Evolutionary conservation across 148 eudicot species (phyloP).

Genomic region (Rhododendron ferrugineum): DNA sequence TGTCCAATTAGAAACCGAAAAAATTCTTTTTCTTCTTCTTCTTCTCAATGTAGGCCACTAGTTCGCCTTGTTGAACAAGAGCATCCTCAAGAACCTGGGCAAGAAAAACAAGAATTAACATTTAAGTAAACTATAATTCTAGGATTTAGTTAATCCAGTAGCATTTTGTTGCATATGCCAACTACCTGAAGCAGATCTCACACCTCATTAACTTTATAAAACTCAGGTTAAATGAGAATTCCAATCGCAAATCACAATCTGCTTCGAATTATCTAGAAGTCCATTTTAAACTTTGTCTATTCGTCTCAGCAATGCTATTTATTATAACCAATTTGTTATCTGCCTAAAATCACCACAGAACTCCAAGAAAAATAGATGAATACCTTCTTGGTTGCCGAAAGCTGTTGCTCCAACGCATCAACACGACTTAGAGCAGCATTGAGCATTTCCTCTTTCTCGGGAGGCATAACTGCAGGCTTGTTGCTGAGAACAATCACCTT

Average conservation of each 20-base stretch:
- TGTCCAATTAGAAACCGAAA: conserved; percentile 30
- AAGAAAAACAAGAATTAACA: neutral
- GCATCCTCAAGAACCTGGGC: conserved; percentile 78
- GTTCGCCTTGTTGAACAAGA: conserved; percentile 52
- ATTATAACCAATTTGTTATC: neutral
- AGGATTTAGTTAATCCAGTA: neutral
- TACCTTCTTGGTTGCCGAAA: conserved; percentile 77
- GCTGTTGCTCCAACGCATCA: conserved; percentile 65
- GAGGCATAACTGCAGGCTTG: conserved; percentile 55
- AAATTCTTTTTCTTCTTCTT: conserved; percentile 83
- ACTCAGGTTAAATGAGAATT: neutral
- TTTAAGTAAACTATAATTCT: neutral
- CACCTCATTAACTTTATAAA: neutral
- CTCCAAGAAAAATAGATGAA: neutral
- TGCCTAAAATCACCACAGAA: neutral
- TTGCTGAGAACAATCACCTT: conserved; percentile 51
- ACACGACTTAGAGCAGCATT: conserved; percentile 66
- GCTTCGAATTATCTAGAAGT: neutral
- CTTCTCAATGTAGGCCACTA: conserved; percentile 68
- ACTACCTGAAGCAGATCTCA: neutral
- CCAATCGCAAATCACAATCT: neutral
- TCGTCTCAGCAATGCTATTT: neutral
- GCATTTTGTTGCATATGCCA: neutral
- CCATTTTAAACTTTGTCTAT: neutral
- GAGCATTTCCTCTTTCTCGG: conserved; percentile 91